A percentile compares a stretch with the other conserved stretches of the same genome.
Conservation (phyloP, 2,329 filamentous ascomycete genomes). For the Epichloe brachyelytri region DNA sequence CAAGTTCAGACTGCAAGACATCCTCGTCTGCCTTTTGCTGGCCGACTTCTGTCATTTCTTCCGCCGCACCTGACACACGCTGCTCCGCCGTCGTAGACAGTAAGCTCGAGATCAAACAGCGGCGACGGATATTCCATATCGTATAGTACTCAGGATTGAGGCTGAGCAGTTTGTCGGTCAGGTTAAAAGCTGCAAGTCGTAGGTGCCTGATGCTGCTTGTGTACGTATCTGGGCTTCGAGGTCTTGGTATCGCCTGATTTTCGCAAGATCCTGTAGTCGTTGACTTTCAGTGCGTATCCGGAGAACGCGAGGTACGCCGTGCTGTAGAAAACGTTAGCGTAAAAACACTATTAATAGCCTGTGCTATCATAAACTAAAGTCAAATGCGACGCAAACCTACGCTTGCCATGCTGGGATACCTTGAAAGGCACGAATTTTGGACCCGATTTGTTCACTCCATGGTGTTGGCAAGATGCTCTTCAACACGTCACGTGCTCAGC, state of each 20-base stretch:
- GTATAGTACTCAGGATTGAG: slow-evolving; percentile 85
- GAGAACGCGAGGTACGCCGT: slow-evolving; percentile 60
- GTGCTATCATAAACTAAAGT: too few species aligned
- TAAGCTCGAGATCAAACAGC: slow-evolving; percentile 47
- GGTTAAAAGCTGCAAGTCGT: slow-evolving; percentile 3
- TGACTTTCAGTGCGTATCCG: slow-evolving; percentile 49
- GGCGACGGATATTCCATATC: slow-evolving; percentile 78
- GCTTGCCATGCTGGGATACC: too few species aligned
- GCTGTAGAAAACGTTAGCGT: background rate
- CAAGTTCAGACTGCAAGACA: background rate
- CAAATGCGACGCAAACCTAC: too few species aligned
- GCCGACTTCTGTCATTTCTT: too few species aligned
- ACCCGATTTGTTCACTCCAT: too few species aligned
- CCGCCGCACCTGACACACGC: too few species aligned
- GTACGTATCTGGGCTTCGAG: slow-evolving; percentile 50
- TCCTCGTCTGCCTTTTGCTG: background rate
- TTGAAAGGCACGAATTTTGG: too few species aligned
- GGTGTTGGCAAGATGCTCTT: too few species aligned
- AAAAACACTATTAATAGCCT: too few species aligned
- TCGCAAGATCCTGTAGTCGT: slow-evolving; percentile 51
- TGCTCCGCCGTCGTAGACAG: slow-evolving; percentile 25
- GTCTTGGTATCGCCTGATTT: slow-evolving; percentile 58
- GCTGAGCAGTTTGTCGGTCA: slow-evolving; percentile 49
- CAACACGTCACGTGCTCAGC: too few species aligned
- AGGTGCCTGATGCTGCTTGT: background rate